Conservation (phyloP, 371 early-diverging fungal genomes). For the Mortierella sp. region DNA sequence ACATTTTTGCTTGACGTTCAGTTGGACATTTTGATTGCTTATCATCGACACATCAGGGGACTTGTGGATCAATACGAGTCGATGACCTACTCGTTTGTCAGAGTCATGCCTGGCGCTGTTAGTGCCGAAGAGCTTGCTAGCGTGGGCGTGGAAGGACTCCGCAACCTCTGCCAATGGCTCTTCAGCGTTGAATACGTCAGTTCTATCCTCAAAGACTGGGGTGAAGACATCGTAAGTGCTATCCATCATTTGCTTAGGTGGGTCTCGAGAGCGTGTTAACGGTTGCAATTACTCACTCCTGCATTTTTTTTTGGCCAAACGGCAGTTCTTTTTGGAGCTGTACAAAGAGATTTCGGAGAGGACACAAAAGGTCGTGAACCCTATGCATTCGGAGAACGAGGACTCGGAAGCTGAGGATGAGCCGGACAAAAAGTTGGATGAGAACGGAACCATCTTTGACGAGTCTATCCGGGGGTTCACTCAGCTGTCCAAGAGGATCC, state of each 20-base stretch:
- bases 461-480: slow-evolving; percentile 62
- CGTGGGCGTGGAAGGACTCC: slow-evolving; percentile 43
- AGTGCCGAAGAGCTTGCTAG: slow-evolving; percentile 37
- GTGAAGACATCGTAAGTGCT: slow-evolving; percentile 54
- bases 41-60: slow-evolving; percentile 40
- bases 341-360: slow-evolving; percentile 62
- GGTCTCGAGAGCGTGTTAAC: background rate
- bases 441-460: slow-evolving; percentile 63
- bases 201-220: slow-evolving; percentile 49
- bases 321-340: slow-evolving; percentile 69
- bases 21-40: slow-evolving; percentile 42
- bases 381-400: slow-evolving; percentile 42
- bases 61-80: slow-evolving; percentile 54
- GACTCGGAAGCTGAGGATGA: slow-evolving; percentile 42
- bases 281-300: background rate
- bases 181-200: slow-evolving; percentile 58
- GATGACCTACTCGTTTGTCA: slow-evolving; percentile 48
- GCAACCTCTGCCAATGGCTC: slow-evolving; percentile 56
- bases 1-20: slow-evolving; percentile 53
- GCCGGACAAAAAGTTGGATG: slow-evolving; percentile 44
- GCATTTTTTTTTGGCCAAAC: slow-evolving; percentile 10
- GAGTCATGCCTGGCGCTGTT: slow-evolving; percentile 48
- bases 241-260: background rate
- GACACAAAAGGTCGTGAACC: slow-evolving; percentile 43
- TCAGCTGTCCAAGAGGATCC: slow-evolving; percentile 61